Evolutionary conservation across 805 yeast genomes (phyloP).

Genomic region (Saccharomycopsis olivae): DNA sequence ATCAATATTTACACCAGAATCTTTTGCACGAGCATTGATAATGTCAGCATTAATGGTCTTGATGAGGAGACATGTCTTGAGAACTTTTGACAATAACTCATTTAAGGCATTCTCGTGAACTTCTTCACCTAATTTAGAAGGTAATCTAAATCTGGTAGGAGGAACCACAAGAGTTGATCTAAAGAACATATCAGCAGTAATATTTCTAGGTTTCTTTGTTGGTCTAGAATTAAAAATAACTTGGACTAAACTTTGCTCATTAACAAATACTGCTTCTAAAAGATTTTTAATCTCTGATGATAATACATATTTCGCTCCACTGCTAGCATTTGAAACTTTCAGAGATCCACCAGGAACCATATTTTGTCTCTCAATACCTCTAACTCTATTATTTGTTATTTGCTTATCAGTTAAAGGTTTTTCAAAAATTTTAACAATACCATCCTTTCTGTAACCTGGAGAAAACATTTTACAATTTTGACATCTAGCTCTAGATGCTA

Average conservation of each 20-base stretch:
- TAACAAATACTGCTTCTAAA: slow-evolving; percentile 61
- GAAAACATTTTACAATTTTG: slow-evolving; percentile 95
- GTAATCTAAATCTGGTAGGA: slow-evolving; percentile 91
- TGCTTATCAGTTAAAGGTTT: slow-evolving; percentile 77
- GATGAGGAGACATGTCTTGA: slow-evolving; percentile 71
- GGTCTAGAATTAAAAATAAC: slow-evolving; percentile 70
- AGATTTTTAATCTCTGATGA: slow-evolving; percentile 81
- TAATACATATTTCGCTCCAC: slow-evolving; percentile 76
- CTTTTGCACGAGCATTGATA: slow-evolving; percentile 42
- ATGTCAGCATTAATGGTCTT: slow-evolving; percentile 86
- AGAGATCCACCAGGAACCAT: slow-evolving; percentile 38
- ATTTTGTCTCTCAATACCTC: slow-evolving; percentile 66
- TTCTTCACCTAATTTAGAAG: slow-evolving; percentile 95
- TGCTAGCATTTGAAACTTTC: slow-evolving; percentile 23
- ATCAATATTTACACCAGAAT: slow-evolving; percentile 49
- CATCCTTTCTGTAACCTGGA: slow-evolving; percentile 91
- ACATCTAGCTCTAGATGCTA: slow-evolving; percentile 76
- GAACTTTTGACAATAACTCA: slow-evolving; percentile 69
- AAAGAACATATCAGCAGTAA: slow-evolving; percentile 77
- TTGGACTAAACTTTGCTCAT: slow-evolving; percentile 59
- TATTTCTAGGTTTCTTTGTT: slow-evolving; percentile 30
- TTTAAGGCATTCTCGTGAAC: slow-evolving; percentile 91
- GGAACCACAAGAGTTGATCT: slow-evolving; percentile 86
- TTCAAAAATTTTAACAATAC: slow-evolving; percentile 86
- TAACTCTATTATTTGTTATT: slow-evolving; percentile 66